Evolutionary conservation across 352 stramenopile species (phyloP).

Genomic region (Phytophthora syringae): DNA sequence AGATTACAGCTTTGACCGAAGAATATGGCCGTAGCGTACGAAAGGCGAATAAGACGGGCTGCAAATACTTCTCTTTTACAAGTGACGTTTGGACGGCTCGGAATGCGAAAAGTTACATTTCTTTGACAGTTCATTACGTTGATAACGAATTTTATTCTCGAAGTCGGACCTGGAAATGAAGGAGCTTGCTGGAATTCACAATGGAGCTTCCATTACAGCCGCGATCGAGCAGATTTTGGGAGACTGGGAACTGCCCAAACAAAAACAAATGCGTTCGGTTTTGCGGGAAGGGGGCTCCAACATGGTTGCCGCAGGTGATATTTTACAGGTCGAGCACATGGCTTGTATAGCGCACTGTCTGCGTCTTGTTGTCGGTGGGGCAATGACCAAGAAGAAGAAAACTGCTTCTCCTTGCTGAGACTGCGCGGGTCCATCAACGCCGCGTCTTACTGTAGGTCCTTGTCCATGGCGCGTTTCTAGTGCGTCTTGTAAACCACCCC

Average conservation of each 20-base stretch:
- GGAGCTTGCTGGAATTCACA: neutral
- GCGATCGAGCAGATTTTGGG: slow-evolving; percentile 7
- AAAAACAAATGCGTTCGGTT: neutral
- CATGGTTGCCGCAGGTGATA: slow-evolving; percentile 11
- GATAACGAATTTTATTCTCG: neutral
- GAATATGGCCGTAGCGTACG: neutral
- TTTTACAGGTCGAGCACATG: neutral
- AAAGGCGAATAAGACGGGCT: neutral
- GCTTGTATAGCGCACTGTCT: slow-evolving; percentile 21
- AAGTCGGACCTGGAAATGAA: slow-evolving; percentile 12
- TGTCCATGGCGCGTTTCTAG: too few relatives aligned
- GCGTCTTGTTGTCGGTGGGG: too few relatives aligned
- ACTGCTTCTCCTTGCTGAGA: too few relatives aligned
- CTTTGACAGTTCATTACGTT: slow-evolving; percentile 20
- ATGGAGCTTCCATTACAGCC: slow-evolving; percentile 1
- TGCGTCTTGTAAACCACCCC: too few relatives aligned
- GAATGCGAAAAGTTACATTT: slow-evolving; percentile 6
- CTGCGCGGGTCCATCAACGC: too few relatives aligned
- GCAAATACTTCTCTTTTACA: slow-evolving; percentile 13
- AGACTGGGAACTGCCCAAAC: slow-evolving; percentile 1
- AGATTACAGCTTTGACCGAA: slow-evolving; percentile 5
- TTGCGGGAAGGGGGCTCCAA: slow-evolving; percentile 14
- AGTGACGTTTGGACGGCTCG: slow-evolving; percentile 18
- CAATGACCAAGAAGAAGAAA: too few relatives aligned
- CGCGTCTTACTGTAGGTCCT: too few relatives aligned